Evolutionary conservation across 2,329 filamentous ascomycete species (phyloP).

Genomic region (Cladosporium oxysporum): DNA sequence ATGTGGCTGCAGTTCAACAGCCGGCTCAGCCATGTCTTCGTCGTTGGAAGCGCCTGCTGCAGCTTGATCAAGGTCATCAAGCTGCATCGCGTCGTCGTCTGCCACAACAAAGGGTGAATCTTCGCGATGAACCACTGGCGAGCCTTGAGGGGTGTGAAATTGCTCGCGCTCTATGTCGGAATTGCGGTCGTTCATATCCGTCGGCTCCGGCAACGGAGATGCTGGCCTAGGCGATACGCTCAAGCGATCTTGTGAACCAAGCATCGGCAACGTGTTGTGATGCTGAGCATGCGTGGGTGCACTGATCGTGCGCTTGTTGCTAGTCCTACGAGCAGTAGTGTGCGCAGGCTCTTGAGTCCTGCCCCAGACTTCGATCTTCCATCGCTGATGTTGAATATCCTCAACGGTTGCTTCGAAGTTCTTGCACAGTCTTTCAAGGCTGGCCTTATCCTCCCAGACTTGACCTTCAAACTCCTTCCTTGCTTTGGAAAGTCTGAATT

Average conservation of each 20-base stretch:
- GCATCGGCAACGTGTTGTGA: neutral
- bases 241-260: slow-evolving; percentile 27
- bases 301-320: neutral
- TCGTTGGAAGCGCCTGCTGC: neutral
- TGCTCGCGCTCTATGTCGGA: slow-evolving; percentile 21
- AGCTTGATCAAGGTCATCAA: neutral
- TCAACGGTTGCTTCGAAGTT: slow-evolving; percentile 66
- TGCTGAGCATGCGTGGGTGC: neutral
- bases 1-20: neutral
- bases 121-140: neutral
- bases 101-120: slow-evolving; percentile 5
- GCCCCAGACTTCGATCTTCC: slow-evolving; percentile 47
- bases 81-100: slow-evolving; percentile 1
- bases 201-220: neutral
- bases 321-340: neutral
- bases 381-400: slow-evolving; percentile 57
- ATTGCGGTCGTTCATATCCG: neutral
- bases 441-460: slow-evolving; percentile 44
- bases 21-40: neutral
- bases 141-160: slow-evolving; percentile 24
- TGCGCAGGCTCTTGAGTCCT: slow-evolving; percentile 33
- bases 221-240: slow-evolving; percentile 27
- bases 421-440: slow-evolving; percentile 57
- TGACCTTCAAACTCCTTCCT: slow-evolving; percentile 54
- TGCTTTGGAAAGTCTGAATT: slow-evolving; percentile 58